Base-by-base conservation (phyloP, 305 asterid species). In the Caryopteris hybrid region DNA sequence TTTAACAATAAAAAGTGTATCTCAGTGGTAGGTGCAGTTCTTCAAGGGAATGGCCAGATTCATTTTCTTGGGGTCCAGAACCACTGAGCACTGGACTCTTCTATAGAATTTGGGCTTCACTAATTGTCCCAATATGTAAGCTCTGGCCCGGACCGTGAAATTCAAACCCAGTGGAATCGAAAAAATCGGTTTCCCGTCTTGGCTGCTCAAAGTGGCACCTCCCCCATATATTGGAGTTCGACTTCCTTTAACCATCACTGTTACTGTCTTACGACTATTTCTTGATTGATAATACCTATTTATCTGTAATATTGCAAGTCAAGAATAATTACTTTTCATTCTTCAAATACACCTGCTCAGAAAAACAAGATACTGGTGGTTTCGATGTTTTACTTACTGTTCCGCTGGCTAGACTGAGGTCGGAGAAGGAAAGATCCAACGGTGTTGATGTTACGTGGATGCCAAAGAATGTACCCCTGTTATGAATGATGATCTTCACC, bases 391-490 rank as follows among this genome's bases (percentile, higher is more conserved):
- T 53, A 34, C 90, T 80, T 80, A 94, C 99, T 0, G 75, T 45
- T 54, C 99, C 99, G 8, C 75, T 77, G 33, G 97, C 96, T 0
- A 94, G 38, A 0, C 89, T 61, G 53, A 89, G 94, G 14, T 85
- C 51, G 2, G 93, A 76, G 80, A 61, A 86, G 17, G 93, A 80
- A 50, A 94, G 90, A 84, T 83, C 86, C 59, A 94, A 45, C 2
- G 90, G 90, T n/a, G 96, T 62, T 1, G 98, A 81, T 0, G 96
- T 71, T 8, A 94, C 99, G 17, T 91, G 98, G 62, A 89, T 83
- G 5, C 99, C 98, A 31, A 94, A 94, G 61, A 91, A 94, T 45
- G 97, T 87, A 3, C 97, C 99, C 27, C 20, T 85, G 66, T 94
- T 94, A 0, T 79, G 85, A 31, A 91, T 87, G 11, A 43, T 66